phyloP scores from a whole-genome alignment of 306 rosid genomes.

The Prinsepia uniflora region DNA sequence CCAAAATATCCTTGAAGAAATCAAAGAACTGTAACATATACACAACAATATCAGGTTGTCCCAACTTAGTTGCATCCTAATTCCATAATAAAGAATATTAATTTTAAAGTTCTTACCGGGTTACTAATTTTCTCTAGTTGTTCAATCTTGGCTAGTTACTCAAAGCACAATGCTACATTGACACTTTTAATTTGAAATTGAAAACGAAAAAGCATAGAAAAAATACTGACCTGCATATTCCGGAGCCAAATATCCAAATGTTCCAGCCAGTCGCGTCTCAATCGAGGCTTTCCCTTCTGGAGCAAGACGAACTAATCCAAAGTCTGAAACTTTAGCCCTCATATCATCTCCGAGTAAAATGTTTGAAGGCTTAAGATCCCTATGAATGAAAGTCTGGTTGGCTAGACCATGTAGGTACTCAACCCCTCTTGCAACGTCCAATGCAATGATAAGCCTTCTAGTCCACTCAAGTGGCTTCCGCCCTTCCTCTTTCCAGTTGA shows the following conservation, averaged over 20 bases:
- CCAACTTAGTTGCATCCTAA: background rate
- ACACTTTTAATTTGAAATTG: background rate
- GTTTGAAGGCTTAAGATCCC: constrained; percentile 93
- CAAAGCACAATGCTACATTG: background rate
- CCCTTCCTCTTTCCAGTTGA: constrained; percentile 53
- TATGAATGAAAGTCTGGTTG: constrained; percentile 76
- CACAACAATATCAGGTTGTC: background rate
- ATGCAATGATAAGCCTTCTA: constrained; percentile 65
- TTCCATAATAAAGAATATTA: background rate
- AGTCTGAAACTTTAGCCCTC: constrained; percentile 88
- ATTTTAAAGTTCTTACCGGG: background rate
- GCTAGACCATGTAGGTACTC: constrained; percentile 82
- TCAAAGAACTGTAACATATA: background rate
- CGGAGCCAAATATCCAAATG: constrained; percentile 93
- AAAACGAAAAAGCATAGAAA: background rate
- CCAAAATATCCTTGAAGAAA: background rate
- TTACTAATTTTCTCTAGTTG: background rate
- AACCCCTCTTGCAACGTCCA: constrained; percentile 94
- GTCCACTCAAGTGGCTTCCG: constrained; percentile 75
- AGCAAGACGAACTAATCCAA: constrained; percentile 92
- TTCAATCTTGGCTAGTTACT: background rate
- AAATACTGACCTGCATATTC: constrained; percentile 71
- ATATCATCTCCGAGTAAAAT: constrained; percentile 86
- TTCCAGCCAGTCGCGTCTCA: constrained; percentile 83
- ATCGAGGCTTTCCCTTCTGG: constrained; percentile 82